Base-by-base conservation (phyloP, 352 stramenopile genomes). In the Phytophthora nicotianae region DNA sequence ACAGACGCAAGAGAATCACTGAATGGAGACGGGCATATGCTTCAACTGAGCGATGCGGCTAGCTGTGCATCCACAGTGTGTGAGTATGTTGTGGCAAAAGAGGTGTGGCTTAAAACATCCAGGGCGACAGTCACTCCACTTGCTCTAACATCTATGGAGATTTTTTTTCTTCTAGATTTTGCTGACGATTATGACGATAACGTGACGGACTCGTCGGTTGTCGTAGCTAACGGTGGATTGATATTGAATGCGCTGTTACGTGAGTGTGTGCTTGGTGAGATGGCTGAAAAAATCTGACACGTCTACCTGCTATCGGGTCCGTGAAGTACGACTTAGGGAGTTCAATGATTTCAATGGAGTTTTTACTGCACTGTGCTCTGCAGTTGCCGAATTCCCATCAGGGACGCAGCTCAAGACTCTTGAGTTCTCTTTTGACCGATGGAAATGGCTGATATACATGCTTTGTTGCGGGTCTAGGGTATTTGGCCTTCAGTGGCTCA, bases 361-460 rank as follows among this genome's bases (percentile, higher is more conserved):
- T 16, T 38, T 38, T 16, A 38, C 32, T 38, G 32, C 32, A 38
- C 8, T 38, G 8, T 38, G 32, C 13, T 38, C 32, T 16, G 32
- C 32, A 38, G 32, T 38, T 38, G 32, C 13, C 8, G 32, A 38
- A 16, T 4, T 38, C 10, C 8, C 1, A 16, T n/a, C 32, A 16
- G 32, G 32, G 8, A 38, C 32, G 14, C 13, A 3, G 8, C 32
- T 38, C 6, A 38, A 38, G 32, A 38, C 6, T 10, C 32, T 38
- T 17, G 32, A 38, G 13, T 10, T 38, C 32, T 38, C 6, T 16
- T 2, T 5, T 38, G 32, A 38, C 2, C 35, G 35, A 23, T 33
- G 24, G 24, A 63, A 59, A 55, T 21, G 40, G 37, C 37, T 47
- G 16, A 26, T 56, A 52, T 64, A 62, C 48, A 62, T 66, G 50